These are phyloP conservation scores for Collybia sp. DNA, from an alignment of 768 basidiomycete species.

Conservation along the genomic window DNA sequence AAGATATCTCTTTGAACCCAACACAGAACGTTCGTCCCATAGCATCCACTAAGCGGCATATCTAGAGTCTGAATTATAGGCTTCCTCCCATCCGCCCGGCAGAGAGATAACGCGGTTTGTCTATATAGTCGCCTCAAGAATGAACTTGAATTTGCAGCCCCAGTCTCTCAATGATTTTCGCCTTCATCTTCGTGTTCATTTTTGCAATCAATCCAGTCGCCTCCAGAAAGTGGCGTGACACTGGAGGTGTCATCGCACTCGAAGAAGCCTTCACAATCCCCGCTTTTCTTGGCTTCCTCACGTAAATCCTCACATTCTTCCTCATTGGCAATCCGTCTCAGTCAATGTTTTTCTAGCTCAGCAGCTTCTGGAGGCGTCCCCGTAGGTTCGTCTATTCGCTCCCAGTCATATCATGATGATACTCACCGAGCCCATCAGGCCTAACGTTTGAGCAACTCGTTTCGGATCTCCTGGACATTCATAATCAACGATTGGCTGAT, in stretches of 20 bases:
- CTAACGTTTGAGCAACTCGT: conserved; percentile 22
- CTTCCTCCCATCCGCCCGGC: no score
- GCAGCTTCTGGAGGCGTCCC: conserved; percentile 15
- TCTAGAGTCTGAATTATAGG: no score
- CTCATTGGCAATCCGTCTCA: background rate
- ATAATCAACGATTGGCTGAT: conserved; percentile 26
- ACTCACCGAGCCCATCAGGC: conserved; percentile 14
- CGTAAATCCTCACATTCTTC: conserved; percentile 10
- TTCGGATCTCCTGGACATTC: conserved; percentile 32
- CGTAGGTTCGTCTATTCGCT: background rate
- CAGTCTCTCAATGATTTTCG: no score
- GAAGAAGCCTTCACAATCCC: conserved; percentile 37
- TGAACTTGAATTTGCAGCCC: no score
- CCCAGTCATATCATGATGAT: background rate
- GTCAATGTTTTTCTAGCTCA: background rate
- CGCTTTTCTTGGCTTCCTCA: conserved; percentile 20
- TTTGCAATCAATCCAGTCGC: no score
- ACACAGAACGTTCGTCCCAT: no score
- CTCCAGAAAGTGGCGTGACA: conserved; percentile 22
- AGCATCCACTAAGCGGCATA: no score
- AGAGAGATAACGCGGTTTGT: no score
- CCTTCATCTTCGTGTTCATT: no score
- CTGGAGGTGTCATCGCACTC: conserved; percentile 31
- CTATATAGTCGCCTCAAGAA: no score
- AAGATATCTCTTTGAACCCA: no score